Evolutionary conservation across 768 basidiomycete genomes (phyloP), one percentile per base, ranked within the genome.

Genomic region (Botryobasidium botryosum): DNA sequence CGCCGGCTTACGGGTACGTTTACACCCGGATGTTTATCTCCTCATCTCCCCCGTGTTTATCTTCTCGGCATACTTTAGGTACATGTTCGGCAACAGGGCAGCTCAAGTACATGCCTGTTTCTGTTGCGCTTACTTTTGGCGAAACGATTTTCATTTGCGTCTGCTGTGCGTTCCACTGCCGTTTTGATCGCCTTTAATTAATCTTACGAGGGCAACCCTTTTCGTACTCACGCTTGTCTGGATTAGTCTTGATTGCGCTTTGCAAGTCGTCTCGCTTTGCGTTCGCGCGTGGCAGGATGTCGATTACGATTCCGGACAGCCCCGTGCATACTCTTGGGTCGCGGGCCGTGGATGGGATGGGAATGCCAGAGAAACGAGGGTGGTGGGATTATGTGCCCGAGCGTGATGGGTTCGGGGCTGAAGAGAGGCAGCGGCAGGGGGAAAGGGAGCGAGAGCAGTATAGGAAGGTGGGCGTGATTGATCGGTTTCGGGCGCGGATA

Each of bases 341-440:
- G n/a, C 62, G 26, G 7, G 33, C 28, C 24, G 37, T 33, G 23
- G 48, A 46, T 7, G 21, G 20, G 4, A 26, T 21, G 10, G 21
- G 25, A 15, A 46, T 42, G 13, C 48, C 29, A 36, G 40, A 52
- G 20, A 31, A 31, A 26, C 60, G 68, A 21, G 68, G 65, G 5
- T 74, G 74, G 72, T 74, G 71, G 71, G 69, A 74, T 51, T 70
- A 71, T 53, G 65, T 70, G 4, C 63, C 68, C 17, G 52, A 62
- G n/a, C n/a, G n/a, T n/a, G n/a, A n/a, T n/a, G n/a, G n/a, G n/a
- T n/a, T n/a, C n/a, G n/a, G n/a, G n/a, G n/a, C n/a, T n/a, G n/a
- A n/a, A n/a, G n/a, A n/a, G n/a, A n/a, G n/a, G n/a, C n/a, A n/a
- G n/a, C n/a, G n/a, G n/a, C n/a, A n/a, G n/a, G n/a, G n/a, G n/a